Base-by-base conservation (phyloP, 208 protist species). In the Lotmaria passim region DNA sequence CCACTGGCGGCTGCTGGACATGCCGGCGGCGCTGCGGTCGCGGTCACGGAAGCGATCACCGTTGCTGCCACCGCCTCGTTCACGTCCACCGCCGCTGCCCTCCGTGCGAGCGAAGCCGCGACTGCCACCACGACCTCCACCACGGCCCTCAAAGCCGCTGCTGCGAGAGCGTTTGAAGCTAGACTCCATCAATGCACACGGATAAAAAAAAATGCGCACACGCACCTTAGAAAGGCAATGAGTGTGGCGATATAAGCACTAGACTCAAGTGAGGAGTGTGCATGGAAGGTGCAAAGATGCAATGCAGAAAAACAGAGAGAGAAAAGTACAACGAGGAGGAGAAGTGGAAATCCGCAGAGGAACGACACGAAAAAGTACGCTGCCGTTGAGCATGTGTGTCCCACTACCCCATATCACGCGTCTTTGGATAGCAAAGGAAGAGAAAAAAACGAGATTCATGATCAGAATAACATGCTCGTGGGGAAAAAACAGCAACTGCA, bases 141-240 rank as follows among this genome's bases (percentile, higher is more conserved):
- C 59, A 53, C 69, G 58, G 31, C 56, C 57, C 3, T 34, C 57
- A 50, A 46, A 50, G 43, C 73, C 59, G 26, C 41, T 50, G 34
- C 47, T 61, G 59, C 46, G 72, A 11, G 73, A 60, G 21, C 75
- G 75, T 51, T 85, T 85, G 19, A 85, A 84, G 38, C 47, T 64
- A 0, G 68, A 69, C 17, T 75, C 43, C 69, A 75, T 75, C 33
- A 57, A 14, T 26, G 30, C 17, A 36, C 52, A 23, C 28, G 2
- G 1, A 46, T 10, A 48, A 30, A 44, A 51, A 10, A 34, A 17
- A 30, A 3, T 11, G 38, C 5, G 47, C 3, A 3, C 5, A 17
- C 11, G 3, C 41, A 46, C 41, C 15, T n/a, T n/a, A n/a, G n/a
- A n/a, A n/a, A n/a, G n/a, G n/a, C n/a, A n/a, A n/a, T n/a, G n/a